These are phyloP conservation scores for Aspergillus persii DNA, from an alignment of 2,329 filamentous ascomycete genomes.

Conservation along the genomic window DNA sequence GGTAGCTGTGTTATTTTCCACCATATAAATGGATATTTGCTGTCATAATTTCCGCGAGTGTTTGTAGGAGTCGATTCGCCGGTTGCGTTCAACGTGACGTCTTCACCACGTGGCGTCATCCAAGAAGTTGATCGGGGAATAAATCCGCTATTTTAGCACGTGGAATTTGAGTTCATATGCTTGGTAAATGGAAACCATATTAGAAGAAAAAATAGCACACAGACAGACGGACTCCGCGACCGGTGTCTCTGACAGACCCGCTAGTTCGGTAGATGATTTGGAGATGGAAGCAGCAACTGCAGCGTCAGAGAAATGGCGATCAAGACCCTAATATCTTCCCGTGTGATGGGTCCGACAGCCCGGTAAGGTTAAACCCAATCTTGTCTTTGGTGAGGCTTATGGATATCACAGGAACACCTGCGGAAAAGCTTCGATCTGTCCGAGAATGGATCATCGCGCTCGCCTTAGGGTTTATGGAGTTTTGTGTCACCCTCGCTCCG, in stretches of 20 bases:
- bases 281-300: neutral
- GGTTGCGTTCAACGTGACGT: neutral
- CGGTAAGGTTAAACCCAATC: neutral
- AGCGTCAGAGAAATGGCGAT: neutral
- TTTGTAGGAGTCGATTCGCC: neutral
- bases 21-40: neutral
- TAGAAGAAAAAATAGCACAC: neutral
- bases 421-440: neutral
- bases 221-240: neutral
- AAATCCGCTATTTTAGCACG: neutral
- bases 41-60: neutral
- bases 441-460: constrained; percentile 46
- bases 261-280: neutral
- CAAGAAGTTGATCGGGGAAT: neutral
- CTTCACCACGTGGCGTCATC: neutral
- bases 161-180: neutral
- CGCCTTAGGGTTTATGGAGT: constrained; percentile 42
- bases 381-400: neutral
- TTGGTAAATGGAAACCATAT: neutral
- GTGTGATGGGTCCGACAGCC: neutral
- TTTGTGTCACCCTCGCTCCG: constrained; percentile 49
- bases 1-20: too few relatives aligned
- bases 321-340: neutral
- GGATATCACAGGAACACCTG: neutral
- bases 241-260: neutral